A percentile compares a stretch with the other conserved stretches of the same genome.
Evolutionary conservation across 2,329 filamentous ascomycete species (phyloP).

Genomic region (Epichloe amarillans): DNA sequence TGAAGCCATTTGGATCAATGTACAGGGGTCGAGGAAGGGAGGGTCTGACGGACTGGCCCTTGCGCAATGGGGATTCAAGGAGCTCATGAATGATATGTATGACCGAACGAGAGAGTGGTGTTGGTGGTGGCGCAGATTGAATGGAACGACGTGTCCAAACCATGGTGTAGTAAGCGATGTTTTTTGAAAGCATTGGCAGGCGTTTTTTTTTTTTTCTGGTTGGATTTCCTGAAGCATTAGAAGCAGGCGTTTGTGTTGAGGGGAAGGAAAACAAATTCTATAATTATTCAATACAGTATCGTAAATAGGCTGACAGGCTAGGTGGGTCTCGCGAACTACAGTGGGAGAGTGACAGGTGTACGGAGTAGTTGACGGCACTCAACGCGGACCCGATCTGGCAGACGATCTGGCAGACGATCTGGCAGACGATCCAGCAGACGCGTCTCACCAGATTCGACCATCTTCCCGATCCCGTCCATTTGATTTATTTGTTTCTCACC

Average conservation of each 20-base stretch:
- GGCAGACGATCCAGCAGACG: too few species aligned
- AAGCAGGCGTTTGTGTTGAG: not conserved
- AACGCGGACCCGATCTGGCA: too few species aligned
- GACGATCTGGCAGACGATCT: too few species aligned
- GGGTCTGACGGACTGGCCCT: constrained; percentile 19
- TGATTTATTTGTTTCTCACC: too few species aligned
- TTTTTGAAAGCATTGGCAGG: constrained; percentile 5
- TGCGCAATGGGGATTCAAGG: constrained; percentile 18
- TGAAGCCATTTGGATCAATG: constrained; percentile 22
- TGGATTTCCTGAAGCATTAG: not conserved
- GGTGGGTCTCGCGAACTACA: too few species aligned
- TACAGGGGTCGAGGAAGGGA: constrained; percentile 24
- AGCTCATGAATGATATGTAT: constrained; percentile 19
- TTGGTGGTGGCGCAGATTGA: constrained; percentile 17
- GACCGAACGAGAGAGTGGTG: constrained; percentile 21
- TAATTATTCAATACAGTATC: too few species aligned
- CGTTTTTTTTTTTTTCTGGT: not conserved
- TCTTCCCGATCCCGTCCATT: too few species aligned
- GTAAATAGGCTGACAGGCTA: too few species aligned
- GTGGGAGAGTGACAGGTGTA: too few species aligned
- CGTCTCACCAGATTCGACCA: too few species aligned
- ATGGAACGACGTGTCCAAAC: not conserved
- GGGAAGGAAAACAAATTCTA: too few species aligned
- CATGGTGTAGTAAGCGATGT: not conserved
- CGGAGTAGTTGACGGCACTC: too few species aligned